Conservation (phyloP, 441 rosid genomes). For the Melastoma candidum region DNA sequence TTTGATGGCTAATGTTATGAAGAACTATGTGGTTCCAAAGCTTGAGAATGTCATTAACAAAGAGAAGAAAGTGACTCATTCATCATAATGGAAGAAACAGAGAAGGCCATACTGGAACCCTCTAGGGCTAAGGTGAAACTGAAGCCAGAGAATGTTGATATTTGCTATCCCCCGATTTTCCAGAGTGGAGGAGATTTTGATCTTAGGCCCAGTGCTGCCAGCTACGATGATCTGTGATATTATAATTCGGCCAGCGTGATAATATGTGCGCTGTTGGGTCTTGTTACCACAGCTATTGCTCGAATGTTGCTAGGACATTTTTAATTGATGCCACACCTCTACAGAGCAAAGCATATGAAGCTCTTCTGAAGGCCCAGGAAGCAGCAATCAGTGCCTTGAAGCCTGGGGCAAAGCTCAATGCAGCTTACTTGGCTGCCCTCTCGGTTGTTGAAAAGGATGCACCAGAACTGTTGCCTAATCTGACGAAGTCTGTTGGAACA, state of each 20-base stretch:
- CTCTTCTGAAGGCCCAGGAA: constrained; percentile 75
- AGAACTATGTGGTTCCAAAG: constrained; percentile 61
- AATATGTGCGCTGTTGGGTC: constrained; percentile 62
- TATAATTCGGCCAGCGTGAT: constrained; percentile 75
- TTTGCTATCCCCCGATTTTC: constrained; percentile 89
- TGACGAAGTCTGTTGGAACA: constrained; percentile 88
- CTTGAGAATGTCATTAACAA: constrained; percentile 83
- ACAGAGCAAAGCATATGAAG: constrained; percentile 78
- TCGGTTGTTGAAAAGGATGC: constrained; percentile 55
- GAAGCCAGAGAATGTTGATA: constrained; percentile 70
- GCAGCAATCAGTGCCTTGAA: constrained; percentile 59
- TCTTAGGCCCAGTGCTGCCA: constrained; percentile 73
- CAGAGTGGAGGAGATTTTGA: constrained; percentile 89
- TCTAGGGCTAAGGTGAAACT: constrained; percentile 62
- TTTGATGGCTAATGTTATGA: constrained; percentile 59
- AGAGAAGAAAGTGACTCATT: constrained; percentile 73
- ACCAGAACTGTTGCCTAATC: constrained; percentile 50
- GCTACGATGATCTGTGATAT: constrained; percentile 63
- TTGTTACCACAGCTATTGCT: constrained; percentile 78
- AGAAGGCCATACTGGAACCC: constrained; percentile 77
- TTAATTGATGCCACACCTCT: constrained; percentile 64
- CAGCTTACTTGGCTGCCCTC: constrained; percentile 57
- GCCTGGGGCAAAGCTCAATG: constrained; percentile 44
- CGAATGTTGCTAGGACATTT: constrained; percentile 68
- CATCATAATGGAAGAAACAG: constrained; percentile 72